These are phyloP conservation scores for Linnemannia hyalina DNA, from an alignment of 192 early-diverging fungal genomes.

Conservation along the genomic window DNA sequence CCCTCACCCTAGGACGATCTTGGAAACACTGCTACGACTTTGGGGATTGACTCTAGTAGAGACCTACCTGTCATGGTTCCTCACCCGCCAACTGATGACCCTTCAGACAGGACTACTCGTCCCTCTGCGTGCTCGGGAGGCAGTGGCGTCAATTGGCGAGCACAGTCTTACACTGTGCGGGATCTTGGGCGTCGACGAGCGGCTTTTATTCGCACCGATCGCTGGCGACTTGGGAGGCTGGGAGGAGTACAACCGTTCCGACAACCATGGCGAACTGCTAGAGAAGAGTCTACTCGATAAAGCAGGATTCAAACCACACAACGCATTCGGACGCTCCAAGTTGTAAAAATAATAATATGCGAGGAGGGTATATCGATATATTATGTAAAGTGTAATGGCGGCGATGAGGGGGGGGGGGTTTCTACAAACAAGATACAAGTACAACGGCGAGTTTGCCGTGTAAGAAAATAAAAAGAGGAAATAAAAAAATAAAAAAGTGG, in stretches of 20 bases:
- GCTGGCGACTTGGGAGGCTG: conserved; percentile 65
- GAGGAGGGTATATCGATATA: not conserved
- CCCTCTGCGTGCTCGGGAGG: conserved; percentile 50
- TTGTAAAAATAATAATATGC: conserved; percentile 9
- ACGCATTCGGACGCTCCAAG: conserved; percentile 25
- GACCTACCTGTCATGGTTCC: conserved; percentile 65
- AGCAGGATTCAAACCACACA: conserved; percentile 21
- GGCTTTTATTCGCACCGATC: conserved; percentile 75
- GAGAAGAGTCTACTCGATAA: conserved; percentile 13
- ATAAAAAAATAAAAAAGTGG: not conserved
- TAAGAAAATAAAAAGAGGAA: not conserved
- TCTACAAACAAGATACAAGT: conserved; percentile 14
- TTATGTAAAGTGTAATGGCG: not conserved
- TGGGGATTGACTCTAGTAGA: conserved; percentile 64
- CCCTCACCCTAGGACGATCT: conserved; percentile 12
- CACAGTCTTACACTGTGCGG: conserved; percentile 62
- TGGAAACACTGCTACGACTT: conserved; percentile 58
- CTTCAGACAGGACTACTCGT: conserved; percentile 53
- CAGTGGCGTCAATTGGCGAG: conserved; percentile 66
- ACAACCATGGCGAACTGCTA: conserved; percentile 70
- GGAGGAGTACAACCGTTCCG: conserved; percentile 69
- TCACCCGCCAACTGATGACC: conserved; percentile 60
- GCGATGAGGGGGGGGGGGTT: not conserved
- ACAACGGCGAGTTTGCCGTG: not conserved
- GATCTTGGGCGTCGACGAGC: conserved; percentile 69